Percentiles rank a stretch among this genome's conserved stretches.
phyloP scores from a whole-genome alignment of 2,329 filamentous ascomycete species.

The Rasamsonia emersonii region DNA sequence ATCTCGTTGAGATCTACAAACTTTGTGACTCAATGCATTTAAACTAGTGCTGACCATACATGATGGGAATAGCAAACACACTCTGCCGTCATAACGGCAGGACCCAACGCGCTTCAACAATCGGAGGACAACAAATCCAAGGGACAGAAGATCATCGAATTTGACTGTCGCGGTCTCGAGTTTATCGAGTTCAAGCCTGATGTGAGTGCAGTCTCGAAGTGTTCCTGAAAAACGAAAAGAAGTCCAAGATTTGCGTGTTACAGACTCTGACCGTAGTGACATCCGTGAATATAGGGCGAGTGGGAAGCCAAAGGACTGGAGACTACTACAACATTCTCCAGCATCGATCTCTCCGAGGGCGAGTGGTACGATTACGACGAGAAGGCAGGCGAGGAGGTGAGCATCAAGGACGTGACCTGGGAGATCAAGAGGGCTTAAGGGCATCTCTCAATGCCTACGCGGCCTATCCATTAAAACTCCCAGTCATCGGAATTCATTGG shows the following conservation, averaged over 20 bases:
- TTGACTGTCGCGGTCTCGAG: slow-evolving; percentile 90
- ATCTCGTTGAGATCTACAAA: no score
- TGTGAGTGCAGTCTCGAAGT: slow-evolving; percentile 40
- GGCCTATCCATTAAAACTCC: no score
- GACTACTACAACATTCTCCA: slow-evolving; percentile 70
- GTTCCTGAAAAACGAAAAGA: neutral
- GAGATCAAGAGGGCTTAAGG: slow-evolving; percentile 67
- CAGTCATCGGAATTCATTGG: no score
- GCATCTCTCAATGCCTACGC: no score
- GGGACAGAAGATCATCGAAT: slow-evolving; percentile 69
- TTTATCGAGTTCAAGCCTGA: slow-evolving; percentile 87
- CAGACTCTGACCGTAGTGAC: no score
- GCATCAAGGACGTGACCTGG: slow-evolving; percentile 83
- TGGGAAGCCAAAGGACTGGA: slow-evolving; percentile 80
- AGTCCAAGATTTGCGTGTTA: no score
- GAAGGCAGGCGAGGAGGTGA: slow-evolving; percentile 84
- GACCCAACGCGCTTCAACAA: slow-evolving; percentile 58
- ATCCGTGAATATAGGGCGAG: slow-evolving; percentile 55
- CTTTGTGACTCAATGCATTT: no score
- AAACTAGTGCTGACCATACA: no score
- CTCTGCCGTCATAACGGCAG: slow-evolving; percentile 71
- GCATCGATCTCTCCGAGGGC: slow-evolving; percentile 74
- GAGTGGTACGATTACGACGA: slow-evolving; percentile 99
- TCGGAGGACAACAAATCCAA: slow-evolving; percentile 46
- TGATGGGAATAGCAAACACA: slow-evolving; percentile 28